Conservation (phyloP, 2,329 filamentous ascomycete genomes). For the Zymoseptoria pseudotritici region DNA sequence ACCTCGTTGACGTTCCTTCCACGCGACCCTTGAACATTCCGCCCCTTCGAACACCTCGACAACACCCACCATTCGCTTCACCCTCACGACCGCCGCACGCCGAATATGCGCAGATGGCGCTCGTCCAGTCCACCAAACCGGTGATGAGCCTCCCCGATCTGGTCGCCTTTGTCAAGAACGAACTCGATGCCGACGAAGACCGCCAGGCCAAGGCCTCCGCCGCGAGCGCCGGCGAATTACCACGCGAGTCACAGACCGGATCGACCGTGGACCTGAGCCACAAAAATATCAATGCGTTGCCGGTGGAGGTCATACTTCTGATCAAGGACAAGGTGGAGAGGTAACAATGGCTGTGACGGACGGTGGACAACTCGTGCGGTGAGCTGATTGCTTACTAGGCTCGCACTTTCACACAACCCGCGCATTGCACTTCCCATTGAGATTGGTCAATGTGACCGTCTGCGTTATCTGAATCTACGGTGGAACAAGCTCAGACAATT, state of each 20-base stretch:
- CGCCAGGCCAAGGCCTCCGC: conserved; percentile 25
- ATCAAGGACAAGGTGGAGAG: conserved; percentile 68
- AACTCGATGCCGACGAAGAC: conserved; percentile 28
- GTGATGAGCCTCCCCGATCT: conserved; percentile 23
- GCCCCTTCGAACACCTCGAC: neutral
- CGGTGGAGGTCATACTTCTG: conserved; percentile 66
- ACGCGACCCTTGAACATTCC: neutral
- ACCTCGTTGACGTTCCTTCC: too few species aligned
- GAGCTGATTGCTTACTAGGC: conserved; percentile 41
- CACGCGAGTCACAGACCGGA: conserved; percentile 43
- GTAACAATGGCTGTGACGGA: conserved; percentile 34
- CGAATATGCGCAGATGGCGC: conserved; percentile 26
- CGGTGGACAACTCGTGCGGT: conserved; percentile 1
- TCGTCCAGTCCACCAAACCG: conserved; percentile 13
- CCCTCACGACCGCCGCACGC: neutral
- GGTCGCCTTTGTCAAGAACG: conserved; percentile 25
- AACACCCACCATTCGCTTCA: neutral
- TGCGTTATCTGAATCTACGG: conserved; percentile 73
- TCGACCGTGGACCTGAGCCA: conserved; percentile 73
- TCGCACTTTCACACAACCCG: conserved; percentile 75
- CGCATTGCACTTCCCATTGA: conserved; percentile 61
- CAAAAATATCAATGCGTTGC: conserved; percentile 62
- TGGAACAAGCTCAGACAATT: conserved; percentile 67
- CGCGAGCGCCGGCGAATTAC: conserved; percentile 18
- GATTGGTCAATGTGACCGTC: conserved; percentile 67